A percentile compares a stretch with the other conserved stretches of the same genome.
Conservation (phyloP, 441 rosid genomes). For the Bruguiera hainesii region DNA sequence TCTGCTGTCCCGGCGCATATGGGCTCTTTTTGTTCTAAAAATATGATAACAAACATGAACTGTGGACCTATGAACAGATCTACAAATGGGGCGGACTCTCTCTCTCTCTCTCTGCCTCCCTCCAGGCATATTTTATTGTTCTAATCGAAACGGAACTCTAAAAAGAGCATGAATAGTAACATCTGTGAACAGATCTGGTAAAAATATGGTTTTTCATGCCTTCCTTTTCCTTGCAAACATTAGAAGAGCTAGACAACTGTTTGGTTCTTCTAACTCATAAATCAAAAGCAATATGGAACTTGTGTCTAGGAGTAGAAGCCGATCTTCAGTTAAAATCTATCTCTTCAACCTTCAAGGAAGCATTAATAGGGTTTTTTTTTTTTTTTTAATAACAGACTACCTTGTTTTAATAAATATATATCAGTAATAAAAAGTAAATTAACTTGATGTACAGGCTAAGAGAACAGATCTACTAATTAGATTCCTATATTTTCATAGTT, state of each 20-base stretch:
- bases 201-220: constrained; percentile 29
- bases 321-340: constrained; percentile 1
- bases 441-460: constrained; percentile 7
- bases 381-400: too few species aligned
- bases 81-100: constrained; percentile 35
- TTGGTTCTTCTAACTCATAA: not conserved
- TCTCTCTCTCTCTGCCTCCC: not conserved
- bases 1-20: not conserved
- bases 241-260: constrained; percentile 13
- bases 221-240: constrained; percentile 41
- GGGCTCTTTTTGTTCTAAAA: constrained; percentile 31
- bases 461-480: constrained; percentile 14
- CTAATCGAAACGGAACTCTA: constrained; percentile 10
- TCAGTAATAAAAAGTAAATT: not conserved
- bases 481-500: not conserved
- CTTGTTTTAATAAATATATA: too few species aligned
- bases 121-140: constrained; percentile 21
- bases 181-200: constrained; percentile 51
- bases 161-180: constrained; percentile 29
- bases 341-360: constrained; percentile 10
- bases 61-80: constrained; percentile 52
- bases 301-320: too few species aligned
- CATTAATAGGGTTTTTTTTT: constrained; percentile 12
- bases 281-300: too few species aligned
- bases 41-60: constrained; percentile 33